Percentiles rank a stretch among this genome's conserved stretches.
Evolutionary conservation across 371 early-diverging fungal species (phyloP).

Genomic region (Blakeslea trispora): DNA sequence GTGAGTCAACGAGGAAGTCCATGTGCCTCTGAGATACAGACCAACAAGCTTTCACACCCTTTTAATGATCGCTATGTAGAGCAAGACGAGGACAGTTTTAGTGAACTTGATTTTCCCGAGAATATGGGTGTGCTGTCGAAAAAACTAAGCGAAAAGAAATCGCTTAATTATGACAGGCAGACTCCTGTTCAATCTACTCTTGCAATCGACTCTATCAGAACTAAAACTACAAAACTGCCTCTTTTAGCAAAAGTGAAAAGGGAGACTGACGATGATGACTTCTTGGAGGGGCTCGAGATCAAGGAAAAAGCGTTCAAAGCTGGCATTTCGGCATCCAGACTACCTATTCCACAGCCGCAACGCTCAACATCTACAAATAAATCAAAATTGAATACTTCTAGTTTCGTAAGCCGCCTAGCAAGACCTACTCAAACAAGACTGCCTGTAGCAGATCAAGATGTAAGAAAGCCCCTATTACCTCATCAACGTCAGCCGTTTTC

Average conservation of each 20-base stretch:
- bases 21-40: not conserved
- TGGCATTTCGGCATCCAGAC: not conserved
- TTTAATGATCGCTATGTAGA: not conserved
- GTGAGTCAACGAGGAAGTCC: slow-evolving; percentile 9
- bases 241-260: slow-evolving; percentile 6
- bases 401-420: slow-evolving; percentile 7
- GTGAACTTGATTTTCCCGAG: slow-evolving; percentile 21
- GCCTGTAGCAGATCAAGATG: too few relatives aligned
- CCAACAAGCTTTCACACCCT: not conserved
- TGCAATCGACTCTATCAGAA: too few relatives aligned
- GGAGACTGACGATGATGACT: slow-evolving; percentile 38
- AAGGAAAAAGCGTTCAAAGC: slow-evolving; percentile 11
- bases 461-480: not conserved
- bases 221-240: not conserved
- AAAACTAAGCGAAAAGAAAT: slow-evolving; percentile 12
- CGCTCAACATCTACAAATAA: not conserved
- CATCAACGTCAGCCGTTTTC: not conserved
- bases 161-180: not conserved
- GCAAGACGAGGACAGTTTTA: slow-evolving; percentile 26
- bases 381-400: not conserved
- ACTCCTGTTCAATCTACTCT: not conserved
- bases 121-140: slow-evolving; percentile 18
- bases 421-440: slow-evolving; percentile 1
- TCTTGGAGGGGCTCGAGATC: slow-evolving; percentile 29
- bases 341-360: not conserved